Conservation (phyloP, 352 stramenopile species). For the Phytophthora fragariae region DNA sequence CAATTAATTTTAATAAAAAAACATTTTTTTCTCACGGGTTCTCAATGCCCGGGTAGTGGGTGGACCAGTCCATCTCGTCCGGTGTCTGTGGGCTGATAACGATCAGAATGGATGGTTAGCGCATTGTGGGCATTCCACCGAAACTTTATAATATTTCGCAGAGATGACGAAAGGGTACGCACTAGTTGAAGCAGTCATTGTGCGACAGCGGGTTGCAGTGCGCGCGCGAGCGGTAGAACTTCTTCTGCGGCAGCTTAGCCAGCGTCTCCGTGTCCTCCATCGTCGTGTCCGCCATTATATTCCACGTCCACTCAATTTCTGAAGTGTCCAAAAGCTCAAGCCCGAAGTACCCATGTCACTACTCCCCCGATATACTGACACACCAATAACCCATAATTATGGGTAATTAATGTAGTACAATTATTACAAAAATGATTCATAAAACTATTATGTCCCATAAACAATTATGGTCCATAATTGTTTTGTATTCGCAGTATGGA, state of each 20-base stretch:
- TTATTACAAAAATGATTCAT: too few species aligned
- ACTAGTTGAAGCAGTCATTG: slow-evolving; percentile 97
- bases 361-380: slow-evolving; percentile 21
- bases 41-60: slow-evolving; percentile 92
- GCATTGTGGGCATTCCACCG: neutral
- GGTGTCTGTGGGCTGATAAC: slow-evolving; percentile 78
- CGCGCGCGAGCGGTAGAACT: slow-evolving; percentile 96
- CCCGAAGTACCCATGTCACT: slow-evolving; percentile 8
- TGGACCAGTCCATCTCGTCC: slow-evolving; percentile 93
- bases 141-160: neutral
- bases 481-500: neutral
- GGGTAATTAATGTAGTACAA: too few species aligned
- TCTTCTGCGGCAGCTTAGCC: slow-evolving; percentile 91
- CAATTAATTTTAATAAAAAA: neutral
- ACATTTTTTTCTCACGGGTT: slow-evolving; percentile 66
- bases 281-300: slow-evolving; percentile 40
- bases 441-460: too few species aligned
- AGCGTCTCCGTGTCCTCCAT: slow-evolving; percentile 37
- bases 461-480: too few species aligned
- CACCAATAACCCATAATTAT: too few species aligned
- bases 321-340: neutral
- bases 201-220: slow-evolving; percentile 98
- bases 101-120: neutral
- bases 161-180: slow-evolving; percentile 23
- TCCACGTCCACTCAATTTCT: slow-evolving; percentile 32